Conservation (phyloP, 192 early-diverging fungal species). For the Jimgerdemannia flammicorona region DNA sequence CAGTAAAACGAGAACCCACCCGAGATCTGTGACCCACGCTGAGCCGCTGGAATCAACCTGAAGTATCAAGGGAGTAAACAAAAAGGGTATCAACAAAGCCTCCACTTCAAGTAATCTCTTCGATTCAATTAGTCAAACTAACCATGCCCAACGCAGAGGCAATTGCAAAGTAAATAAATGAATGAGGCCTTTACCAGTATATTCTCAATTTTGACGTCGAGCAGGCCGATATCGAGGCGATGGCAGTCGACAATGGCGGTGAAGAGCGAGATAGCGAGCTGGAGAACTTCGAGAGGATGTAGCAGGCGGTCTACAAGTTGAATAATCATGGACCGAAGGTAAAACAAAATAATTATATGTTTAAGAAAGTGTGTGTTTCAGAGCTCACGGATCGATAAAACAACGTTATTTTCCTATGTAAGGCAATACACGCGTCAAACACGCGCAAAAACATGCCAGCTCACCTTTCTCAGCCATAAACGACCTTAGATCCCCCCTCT, state of each 20-base stretch:
- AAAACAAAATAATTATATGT: not conserved
- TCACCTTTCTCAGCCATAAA: slow-evolving; percentile 13
- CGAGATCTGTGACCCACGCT: slow-evolving; percentile 20
- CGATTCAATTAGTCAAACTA: not conserved
- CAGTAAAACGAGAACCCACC: slow-evolving; percentile 3
- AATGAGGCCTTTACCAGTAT: slow-evolving; percentile 7
- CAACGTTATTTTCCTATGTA: not conserved
- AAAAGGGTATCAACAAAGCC: too few species aligned
- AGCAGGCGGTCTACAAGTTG: not conserved
- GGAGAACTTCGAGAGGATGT: slow-evolving; percentile 11
- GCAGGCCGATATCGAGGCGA: slow-evolving; percentile 9
- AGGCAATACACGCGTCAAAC: not conserved
- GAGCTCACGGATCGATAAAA: not conserved
- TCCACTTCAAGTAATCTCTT: too few species aligned
- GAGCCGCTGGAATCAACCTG: slow-evolving; percentile 18
- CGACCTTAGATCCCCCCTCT: slow-evolving; percentile 7
- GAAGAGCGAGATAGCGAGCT: slow-evolving; percentile 13
- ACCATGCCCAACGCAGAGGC: not conserved
- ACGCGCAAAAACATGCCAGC: not conserved
- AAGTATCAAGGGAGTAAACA: not conserved
- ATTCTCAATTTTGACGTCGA: slow-evolving; percentile 22
- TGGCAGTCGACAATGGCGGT: slow-evolving; percentile 16
- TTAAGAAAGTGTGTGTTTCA: not conserved
- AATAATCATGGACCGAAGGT: not conserved
- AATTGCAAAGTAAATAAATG: not conserved